phyloP scores from a whole-genome alignment of 805 yeast genomes.

The Pichia cephalocereana region DNA sequence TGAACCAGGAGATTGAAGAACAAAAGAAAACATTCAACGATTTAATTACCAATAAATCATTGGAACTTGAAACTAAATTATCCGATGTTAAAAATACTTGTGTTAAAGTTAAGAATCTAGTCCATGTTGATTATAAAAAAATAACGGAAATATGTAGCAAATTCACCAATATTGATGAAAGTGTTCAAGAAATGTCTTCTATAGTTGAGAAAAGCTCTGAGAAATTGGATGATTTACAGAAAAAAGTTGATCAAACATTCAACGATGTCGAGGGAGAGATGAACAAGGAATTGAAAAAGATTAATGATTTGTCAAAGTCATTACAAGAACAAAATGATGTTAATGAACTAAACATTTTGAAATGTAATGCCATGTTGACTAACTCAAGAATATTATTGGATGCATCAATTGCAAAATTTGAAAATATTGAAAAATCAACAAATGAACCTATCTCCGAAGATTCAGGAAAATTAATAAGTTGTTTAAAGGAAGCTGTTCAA shows the following conservation, averaged over 20 bases:
- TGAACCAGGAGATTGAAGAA: constrained; percentile 5
- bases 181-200: background rate
- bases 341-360: constrained; percentile 17
- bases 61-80: constrained; percentile 4
- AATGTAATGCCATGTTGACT: constrained; percentile 18
- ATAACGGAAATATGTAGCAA: background rate
- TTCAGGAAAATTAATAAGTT: constrained; percentile 9
- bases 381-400: constrained; percentile 22
- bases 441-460: background rate
- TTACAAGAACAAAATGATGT: constrained; percentile 7
- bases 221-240: background rate
- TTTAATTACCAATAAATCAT: constrained; percentile 1
- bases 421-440: constrained; percentile 9
- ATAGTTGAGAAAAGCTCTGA: background rate
- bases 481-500: constrained; percentile 13
- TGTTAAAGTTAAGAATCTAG: constrained; percentile 1
- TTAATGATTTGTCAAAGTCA: constrained; percentile 1
- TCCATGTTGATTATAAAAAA: constrained; percentile 2
- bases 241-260: background rate
- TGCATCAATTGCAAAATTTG: constrained; percentile 21
- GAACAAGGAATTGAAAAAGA: background rate
- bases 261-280: background rate
- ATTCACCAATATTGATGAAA: background rate
- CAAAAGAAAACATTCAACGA: constrained; percentile 1
- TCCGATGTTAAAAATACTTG: constrained; percentile 1